A percentile compares a stretch with the other conserved stretches of the same genome.
Evolutionary conservation across 305 asterid species (phyloP).

Genomic region (Caryopteris hybrid): DNA sequence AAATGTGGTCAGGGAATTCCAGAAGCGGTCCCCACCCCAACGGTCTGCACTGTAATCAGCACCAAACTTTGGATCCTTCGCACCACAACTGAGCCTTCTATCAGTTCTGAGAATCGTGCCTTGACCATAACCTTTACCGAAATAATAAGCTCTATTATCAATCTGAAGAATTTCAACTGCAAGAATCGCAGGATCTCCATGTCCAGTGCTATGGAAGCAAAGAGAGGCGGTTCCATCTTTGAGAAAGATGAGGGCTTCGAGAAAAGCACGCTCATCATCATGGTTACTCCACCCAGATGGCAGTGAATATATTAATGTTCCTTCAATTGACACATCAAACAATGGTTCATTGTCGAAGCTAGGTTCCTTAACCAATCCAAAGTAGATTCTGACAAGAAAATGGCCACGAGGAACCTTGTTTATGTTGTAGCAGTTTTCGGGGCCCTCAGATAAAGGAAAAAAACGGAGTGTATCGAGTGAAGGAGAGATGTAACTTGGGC

Average conservation of each 20-base stretch:
- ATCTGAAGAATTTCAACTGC: conserved; percentile 93
- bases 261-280: conserved; percentile 72
- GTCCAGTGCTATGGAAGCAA: conserved; percentile 98
- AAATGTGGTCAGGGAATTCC: conserved; percentile 57
- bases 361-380: conserved; percentile 64
- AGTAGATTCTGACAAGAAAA: conserved; percentile 70
- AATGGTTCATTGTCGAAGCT: conserved; percentile 79
- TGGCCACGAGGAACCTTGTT: conserved; percentile 86
- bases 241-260: conserved; percentile 72
- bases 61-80: conserved; percentile 51
- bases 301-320: conserved; percentile 75
- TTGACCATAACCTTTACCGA: conserved; percentile 68
- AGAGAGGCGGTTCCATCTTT: conserved; percentile 83
- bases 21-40: conserved; percentile 97
- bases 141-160: conserved; percentile 65
- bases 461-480: conserved; percentile 59
- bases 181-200: conserved; percentile 88
- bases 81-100: conserved; percentile 69
- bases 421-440: conserved; percentile 89
- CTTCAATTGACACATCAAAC: conserved; percentile 88
- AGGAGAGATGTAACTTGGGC: conserved; percentile 72
- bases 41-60: conserved; percentile 68
- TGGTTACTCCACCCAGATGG: conserved; percentile 94
- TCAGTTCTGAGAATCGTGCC: conserved; percentile 82
- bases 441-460: conserved; percentile 87